Base-by-base conservation (phyloP, 768 basidiomycete genomes). In the Amanita muscaria region DNA sequence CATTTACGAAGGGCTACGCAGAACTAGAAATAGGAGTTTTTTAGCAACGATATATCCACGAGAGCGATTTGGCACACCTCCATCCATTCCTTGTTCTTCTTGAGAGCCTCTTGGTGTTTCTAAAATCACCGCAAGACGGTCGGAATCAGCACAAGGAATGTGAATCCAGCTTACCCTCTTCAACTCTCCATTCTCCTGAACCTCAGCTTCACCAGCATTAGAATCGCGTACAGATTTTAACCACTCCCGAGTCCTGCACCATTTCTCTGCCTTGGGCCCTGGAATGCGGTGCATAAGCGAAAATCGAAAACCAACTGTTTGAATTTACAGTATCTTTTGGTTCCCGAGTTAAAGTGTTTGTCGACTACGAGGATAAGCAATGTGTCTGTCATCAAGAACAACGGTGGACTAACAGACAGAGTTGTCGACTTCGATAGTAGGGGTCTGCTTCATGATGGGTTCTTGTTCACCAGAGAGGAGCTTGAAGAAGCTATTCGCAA, bases 11-110 rank as follows among this genome's bases (percentile, higher is more conserved):
- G 25, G 2, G 24, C 35, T 12, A 38, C 36, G 21, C 36, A 45
- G n/a, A 45, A 45, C 44, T 45, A 19, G 32, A n/a, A 3, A 34
- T 23, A 22, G 7, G 35, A 6, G 21, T 25, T 22, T n/a, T n/a
- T n/a, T n/a, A n/a, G n/a, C n/a, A n/a, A n/a, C n/a, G n/a, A n/a
- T n/a, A n/a, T n/a, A n/a, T n/a, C n/a, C n/a, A n/a, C n/a, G n/a
- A n/a, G n/a, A 15, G 8, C 7, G 7, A 1, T 19, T 32, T 2
- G 18, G n/a, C 21, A 38, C n/a, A n/a, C 44, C 36, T 18, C 12
- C 44, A 45, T 38, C 44, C 44, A 38, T 29, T 45, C 18, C 14
- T 29, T 45, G 27, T 45, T 45, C 24, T 21, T 38, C 15, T 45
- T 30, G 18, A 45, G 29, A 10, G 34, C 36, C 15, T 29, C 21